Base-by-base conservation (phyloP, 768 basidiomycete species). In the Rhodotorula sphaerocarpa region DNA sequence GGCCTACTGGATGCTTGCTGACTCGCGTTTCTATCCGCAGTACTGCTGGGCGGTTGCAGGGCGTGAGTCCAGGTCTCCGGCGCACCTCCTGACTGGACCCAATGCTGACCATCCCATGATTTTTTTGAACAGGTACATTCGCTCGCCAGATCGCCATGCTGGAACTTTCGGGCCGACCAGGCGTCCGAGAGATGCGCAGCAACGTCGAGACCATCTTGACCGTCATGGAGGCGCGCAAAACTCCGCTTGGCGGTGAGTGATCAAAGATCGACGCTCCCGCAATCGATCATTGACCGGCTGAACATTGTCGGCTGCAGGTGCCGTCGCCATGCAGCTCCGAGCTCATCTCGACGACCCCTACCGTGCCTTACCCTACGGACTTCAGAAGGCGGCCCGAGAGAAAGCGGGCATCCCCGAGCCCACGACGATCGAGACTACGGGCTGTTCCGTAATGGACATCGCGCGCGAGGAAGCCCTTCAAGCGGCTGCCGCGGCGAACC, bases 101-200 rank as follows among this genome's bases (percentile, higher is more conserved):
- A 5, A 36, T n/a, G 31, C 42, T 16, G 42, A 30, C 5, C 5
- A 25, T n/a, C n/a, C n/a, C n/a, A n/a, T 33, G 48, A 21, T 21
- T 20, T 12, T 9, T 20, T 7, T 11, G 31, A 20, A 21, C 51
- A 65, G 67, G 67, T 15, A 70, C 69, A 12, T 59, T 72, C 30
- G 61, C 70, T 0, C 65, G 71, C 27, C 52, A 68, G 44, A 45
- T 70, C 5, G 71, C 63, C 5, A 50, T 72, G 58, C 54, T 50
- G 34, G 51, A 61, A 39, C 45, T 54, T 3, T 43, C 39, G 25
- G 41, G 54, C 18, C 10, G 39, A 10, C 2, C 25, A 3, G 67
- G 63, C 5, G 11, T 30, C 11, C 43, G 55, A 0, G 55, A 58
- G 43, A 42, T 68, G 11, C 48, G 48, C 2, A 45, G 30, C 28